These are phyloP conservation scores for Anacardium occidentale DNA, from an alignment of 345 rosid species.

Conservation along the genomic window DNA sequence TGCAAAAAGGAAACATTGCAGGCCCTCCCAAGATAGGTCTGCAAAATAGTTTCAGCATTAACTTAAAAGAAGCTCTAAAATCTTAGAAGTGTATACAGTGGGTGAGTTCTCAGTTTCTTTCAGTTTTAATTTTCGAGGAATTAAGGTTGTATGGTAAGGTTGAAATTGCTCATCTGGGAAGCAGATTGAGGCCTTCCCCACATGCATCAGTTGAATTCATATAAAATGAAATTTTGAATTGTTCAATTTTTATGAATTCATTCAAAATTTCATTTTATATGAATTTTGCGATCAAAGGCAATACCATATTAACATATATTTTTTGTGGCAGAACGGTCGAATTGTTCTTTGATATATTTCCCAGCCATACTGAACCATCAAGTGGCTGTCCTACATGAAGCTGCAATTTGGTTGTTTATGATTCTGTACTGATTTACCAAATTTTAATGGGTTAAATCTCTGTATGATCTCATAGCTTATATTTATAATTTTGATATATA, in stretches of 20 bases:
- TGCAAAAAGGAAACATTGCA: constrained; percentile 60
- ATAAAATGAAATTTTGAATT: too few relatives aligned
- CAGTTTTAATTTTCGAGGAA: not conserved
- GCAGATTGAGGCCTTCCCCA: constrained; percentile 3
- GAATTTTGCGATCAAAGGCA: not conserved
- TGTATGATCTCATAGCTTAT: too few relatives aligned
- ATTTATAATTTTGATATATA: too few relatives aligned
- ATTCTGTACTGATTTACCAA: not conserved
- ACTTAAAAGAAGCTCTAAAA: constrained; percentile 42
- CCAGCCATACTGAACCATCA: not conserved
- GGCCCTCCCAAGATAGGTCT: constrained; percentile 37
- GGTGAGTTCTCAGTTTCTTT: not conserved
- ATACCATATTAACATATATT: not conserved
- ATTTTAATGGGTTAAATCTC: not conserved
- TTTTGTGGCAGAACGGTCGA: not conserved
- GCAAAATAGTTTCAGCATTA: constrained; percentile 50
- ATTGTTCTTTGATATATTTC: not conserved
- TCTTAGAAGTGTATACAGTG: constrained; percentile 10
- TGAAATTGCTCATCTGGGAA: constrained; percentile 5
- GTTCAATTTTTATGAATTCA: too few relatives aligned
- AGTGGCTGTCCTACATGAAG: not conserved
- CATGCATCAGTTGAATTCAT: not conserved
- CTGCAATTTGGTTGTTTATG: not conserved
- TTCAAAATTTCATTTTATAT: constrained; percentile 3
- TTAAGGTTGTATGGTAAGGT: constrained; percentile 13